Base-by-base conservation (phyloP, 139 green algal species). In the Marvania coccoides region DNA sequence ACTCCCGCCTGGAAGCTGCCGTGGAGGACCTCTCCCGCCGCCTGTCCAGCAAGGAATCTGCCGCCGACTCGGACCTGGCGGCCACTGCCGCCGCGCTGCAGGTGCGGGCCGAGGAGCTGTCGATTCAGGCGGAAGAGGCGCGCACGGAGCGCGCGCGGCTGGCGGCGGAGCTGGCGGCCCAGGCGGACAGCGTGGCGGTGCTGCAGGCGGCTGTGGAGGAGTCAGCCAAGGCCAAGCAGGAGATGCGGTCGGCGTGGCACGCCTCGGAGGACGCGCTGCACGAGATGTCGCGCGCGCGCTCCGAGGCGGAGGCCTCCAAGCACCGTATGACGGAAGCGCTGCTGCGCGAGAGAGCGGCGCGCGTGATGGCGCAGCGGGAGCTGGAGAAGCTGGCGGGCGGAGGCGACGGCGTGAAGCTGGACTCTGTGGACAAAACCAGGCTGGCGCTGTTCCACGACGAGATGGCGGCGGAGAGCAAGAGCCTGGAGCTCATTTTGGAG, bases 361-460 rank as follows among this genome's bases (percentile, higher is more conserved):
- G 69, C 7, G 56, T 75, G 3, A 33, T 75, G 60, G 69, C 69
- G 4, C 59, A 75, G 61, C 69, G 69, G 58, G 61, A 74, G 38
- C 46, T 74, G 56, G 26, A 67, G 2, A 10, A 29, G 3, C 6
- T 46, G 1, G 31, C 10, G 15, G 65, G 15, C 19, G 23, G 39
- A n/a, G 19, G 39, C 28, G 54, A 8, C 8, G 31, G 31, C 1
- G 23, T 39, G 0, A 66, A 54, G 9, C 14, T 66, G 3, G 34
- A 26, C 19, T 26, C 34, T 13, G 33, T 61, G 7, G 55, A 60
- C 23, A 40, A 59, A 15, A 40, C 58, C 4, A 24, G 60, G 8
- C 6, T 58, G 60, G 69, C 69, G 13, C 39, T 70, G 61, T 46
- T 61, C 24, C 36, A 65, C 5, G 69, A 70, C 14, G 47, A 70